Percentiles rank a stretch among this genome's conserved stretches.
phyloP scores from a whole-genome alignment of 2,329 filamentous ascomycete species.

The Penicillium sp. region DNA sequence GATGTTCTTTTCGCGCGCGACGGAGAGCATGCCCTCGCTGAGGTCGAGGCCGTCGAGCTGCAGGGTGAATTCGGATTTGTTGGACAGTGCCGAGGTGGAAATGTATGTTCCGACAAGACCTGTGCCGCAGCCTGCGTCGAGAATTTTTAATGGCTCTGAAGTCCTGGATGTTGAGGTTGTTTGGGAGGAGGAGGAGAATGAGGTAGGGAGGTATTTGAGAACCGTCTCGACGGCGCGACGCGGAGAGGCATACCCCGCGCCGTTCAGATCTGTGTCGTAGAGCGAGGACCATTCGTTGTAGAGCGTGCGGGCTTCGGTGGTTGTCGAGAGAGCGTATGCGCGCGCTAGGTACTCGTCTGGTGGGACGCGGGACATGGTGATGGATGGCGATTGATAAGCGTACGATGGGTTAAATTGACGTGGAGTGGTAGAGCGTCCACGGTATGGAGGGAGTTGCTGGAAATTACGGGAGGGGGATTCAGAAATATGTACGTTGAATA shows the following conservation, averaged over 20 bases:
- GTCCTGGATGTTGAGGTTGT: too few species aligned
- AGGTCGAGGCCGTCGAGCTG: not conserved
- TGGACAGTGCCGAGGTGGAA: not conserved
- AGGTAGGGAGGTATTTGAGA: not conserved
- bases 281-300: not conserved
- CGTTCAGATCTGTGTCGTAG: not conserved
- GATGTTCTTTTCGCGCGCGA: not conserved
- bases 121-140: not conserved
- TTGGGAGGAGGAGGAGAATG: not conserved
- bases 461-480: too few species aligned
- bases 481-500: too few species aligned
- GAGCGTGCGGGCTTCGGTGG: not conserved
- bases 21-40: not conserved
- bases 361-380: not conserved
- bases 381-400: constrained; percentile 17
- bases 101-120: not conserved
- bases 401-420: not conserved
- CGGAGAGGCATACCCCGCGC: not conserved
- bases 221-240: not conserved
- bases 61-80: not conserved
- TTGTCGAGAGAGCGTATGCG: not conserved
- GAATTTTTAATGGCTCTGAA: not conserved
- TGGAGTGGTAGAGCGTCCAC: not conserved
- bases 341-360: not conserved
- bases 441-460: not conserved